phyloP scores from a whole-genome alignment of 768 basidiomycete species.

The Crucibulum laeve region DNA sequence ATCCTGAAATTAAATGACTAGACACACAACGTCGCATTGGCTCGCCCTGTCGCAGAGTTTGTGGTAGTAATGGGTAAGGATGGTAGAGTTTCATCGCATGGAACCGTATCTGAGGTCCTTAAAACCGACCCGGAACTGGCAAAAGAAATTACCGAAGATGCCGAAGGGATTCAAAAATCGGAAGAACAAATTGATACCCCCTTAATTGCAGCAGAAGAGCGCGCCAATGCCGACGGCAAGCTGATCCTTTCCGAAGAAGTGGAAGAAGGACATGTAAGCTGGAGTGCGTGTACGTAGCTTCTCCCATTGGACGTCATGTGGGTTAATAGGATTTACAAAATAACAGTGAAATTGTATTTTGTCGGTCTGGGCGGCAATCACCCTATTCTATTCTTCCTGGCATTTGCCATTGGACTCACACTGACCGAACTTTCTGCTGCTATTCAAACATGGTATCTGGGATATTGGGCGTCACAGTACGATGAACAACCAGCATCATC shows the following conservation, averaged over 20 bases:
- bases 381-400: slow-evolving; percentile 26
- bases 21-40: slow-evolving; percentile 46
- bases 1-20: slow-evolving; percentile 6
- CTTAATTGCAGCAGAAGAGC: slow-evolving; percentile 14
- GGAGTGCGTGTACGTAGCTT: slow-evolving; percentile 30
- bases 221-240: slow-evolving; percentile 37
- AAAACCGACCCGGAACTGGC: slow-evolving; percentile 29
- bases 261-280: slow-evolving; percentile 50
- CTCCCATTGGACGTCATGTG: neutral
- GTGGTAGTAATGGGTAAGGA: slow-evolving; percentile 49
- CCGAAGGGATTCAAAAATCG: slow-evolving; percentile 17
- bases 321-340: neutral
- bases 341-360: slow-evolving; percentile 32
- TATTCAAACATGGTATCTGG: slow-evolving; percentile 38
- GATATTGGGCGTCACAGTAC: slow-evolving; percentile 41
- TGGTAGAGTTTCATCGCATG: slow-evolving; percentile 43
- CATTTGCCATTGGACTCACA: slow-evolving; percentile 18
- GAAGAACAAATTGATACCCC: slow-evolving; percentile 16
- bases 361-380: slow-evolving; percentile 32
- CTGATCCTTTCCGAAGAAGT: slow-evolving; percentile 66
- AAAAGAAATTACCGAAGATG: slow-evolving; percentile 19
- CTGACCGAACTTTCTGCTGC: slow-evolving; percentile 17
- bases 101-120: slow-evolving; percentile 40
- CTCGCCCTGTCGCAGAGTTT: slow-evolving; percentile 43
- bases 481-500: slow-evolving; percentile 23